Evolutionary conservation across 164 flowering plant species (phyloP), one percentile per base, ranked within the genome.

Genomic region (Macadamia tetraphylla): DNA sequence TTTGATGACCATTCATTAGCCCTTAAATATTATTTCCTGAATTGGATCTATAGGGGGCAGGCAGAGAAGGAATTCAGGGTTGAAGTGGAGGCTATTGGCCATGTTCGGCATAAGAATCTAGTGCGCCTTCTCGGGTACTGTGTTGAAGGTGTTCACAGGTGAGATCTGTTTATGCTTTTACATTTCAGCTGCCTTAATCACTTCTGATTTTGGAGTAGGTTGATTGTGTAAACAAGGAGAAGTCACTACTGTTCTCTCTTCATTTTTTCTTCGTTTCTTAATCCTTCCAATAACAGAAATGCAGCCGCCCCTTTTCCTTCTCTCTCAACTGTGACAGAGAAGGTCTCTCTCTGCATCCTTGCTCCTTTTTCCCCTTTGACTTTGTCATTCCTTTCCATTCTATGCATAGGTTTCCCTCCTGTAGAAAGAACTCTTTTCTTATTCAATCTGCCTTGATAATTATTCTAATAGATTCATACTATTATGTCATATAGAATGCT

Each of bases 401-500:
- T 46, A 46, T 1, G 13, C 51, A 46, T 46, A 46, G 51, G 51
- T 8, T 35, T 46, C 51, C 51, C 9, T 8, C 51, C 51, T 46
- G 3, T 35, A 9, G 7, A 8, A 46, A 9, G 7, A 8, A 46
- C 13, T 46, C 51, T 11, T 10, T 32, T 31, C 32, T 60, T 60
- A 18, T 60, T 60, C 43, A 60, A 59, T 31, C 40, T 60, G 6
- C 8, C 62, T 60, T 8, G n/a, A n/a, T 31, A 1, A 32, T 31
- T 42, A 60, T 60, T 6, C 64, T 59, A 5, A 59, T 60, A 6
- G 13, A 15, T 59, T 46, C 46, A 8, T 29, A 15, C 29, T 14
- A 23, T 11, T 60, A 8, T 29, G 29, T 44, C 14, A 23, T 11
- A n/a, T 64, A 76, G 79, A 73, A 64, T 72, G 73, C 69, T 76